These are phyloP conservation scores for Trichoderma sp. DNA, from an alignment of 2,329 filamentous ascomycete species.

Conservation along the genomic window DNA sequence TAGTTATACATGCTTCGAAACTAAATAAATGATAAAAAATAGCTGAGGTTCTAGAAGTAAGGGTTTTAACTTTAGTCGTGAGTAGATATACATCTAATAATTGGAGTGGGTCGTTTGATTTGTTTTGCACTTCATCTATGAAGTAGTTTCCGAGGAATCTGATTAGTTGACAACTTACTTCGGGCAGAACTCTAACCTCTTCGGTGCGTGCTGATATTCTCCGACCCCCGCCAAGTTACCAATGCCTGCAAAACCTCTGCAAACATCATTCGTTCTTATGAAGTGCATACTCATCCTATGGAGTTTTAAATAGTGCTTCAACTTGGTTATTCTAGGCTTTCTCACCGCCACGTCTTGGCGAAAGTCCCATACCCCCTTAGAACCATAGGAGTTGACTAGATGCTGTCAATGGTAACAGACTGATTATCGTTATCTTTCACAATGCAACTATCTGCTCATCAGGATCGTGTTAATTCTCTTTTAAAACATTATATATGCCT, in stretches of 20 bases:
- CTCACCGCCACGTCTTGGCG: neutral
- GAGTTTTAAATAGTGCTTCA: neutral
- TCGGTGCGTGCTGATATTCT: neutral
- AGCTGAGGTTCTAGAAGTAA: neutral
- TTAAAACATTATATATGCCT: neutral
- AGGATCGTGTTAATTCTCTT: neutral
- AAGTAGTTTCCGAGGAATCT: too few relatives aligned
- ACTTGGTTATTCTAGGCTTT: neutral
- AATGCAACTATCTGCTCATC: neutral
- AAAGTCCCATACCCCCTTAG: neutral
- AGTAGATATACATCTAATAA: neutral
- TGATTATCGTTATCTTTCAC: neutral
- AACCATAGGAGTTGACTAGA: neutral
- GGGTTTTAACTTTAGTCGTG: neutral
- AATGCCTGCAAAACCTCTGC: neutral
- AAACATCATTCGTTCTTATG: neutral
- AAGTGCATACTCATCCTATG: neutral
- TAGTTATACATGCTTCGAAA: neutral
- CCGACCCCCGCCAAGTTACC: neutral
- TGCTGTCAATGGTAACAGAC: neutral
- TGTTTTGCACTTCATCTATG: too few relatives aligned
- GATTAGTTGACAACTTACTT: too few relatives aligned
- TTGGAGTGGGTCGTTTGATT: too few relatives aligned
- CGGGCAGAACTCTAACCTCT: neutral
- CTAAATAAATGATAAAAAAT: neutral